Conservation (phyloP, 2,329 filamentous ascomycete species). For the Phialophora macrospora region DNA sequence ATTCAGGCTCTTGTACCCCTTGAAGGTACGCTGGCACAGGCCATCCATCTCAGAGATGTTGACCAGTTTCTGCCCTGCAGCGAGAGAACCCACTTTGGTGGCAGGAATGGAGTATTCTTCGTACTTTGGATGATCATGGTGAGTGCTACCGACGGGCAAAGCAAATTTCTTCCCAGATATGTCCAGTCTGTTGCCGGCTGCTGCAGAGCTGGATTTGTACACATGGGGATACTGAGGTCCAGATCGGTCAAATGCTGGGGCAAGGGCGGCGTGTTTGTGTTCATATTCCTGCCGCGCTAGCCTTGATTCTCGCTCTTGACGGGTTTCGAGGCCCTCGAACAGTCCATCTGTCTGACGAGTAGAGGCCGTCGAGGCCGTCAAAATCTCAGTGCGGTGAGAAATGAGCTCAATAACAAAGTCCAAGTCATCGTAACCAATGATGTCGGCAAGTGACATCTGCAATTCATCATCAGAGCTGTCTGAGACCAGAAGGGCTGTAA, state of each 20-base stretch:
- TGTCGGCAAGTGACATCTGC: constrained; percentile 86
- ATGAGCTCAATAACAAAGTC: constrained; percentile 94
- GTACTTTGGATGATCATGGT: constrained; percentile 75
- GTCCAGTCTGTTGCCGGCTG: constrained; percentile 83
- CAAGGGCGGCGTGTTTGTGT: constrained; percentile 78
- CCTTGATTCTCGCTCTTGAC: constrained; percentile 76
- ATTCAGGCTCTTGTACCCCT: constrained; percentile 89
- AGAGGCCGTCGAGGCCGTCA: constrained; percentile 49
- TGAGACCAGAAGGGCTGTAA: constrained; percentile 74
- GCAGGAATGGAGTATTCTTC: constrained; percentile 90
- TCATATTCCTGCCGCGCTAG: constrained; percentile 76
- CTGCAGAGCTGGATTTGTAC: constrained; percentile 71
- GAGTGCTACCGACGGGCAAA: constrained; percentile 75
- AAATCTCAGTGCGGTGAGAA: constrained; percentile 71
- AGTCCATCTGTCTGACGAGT: constrained; percentile 51
- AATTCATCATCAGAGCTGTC: constrained; percentile 78
- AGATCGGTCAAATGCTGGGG: constrained; percentile 70
- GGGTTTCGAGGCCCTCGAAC: constrained; percentile 68
- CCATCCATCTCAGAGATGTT: constrained; percentile 83
- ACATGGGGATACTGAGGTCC: constrained; percentile 89
- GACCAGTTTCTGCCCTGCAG: constrained; percentile 74
- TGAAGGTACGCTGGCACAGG: constrained; percentile 88
- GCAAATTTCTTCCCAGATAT: constrained; percentile 79
- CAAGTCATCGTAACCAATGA: constrained; percentile 90
- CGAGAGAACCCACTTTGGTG: constrained; percentile 74